Evolutionary conservation across 257 asterid genomes (phyloP), one percentile per base, ranked within the genome.

Genomic region (Nicotiana obtusifolia): DNA sequence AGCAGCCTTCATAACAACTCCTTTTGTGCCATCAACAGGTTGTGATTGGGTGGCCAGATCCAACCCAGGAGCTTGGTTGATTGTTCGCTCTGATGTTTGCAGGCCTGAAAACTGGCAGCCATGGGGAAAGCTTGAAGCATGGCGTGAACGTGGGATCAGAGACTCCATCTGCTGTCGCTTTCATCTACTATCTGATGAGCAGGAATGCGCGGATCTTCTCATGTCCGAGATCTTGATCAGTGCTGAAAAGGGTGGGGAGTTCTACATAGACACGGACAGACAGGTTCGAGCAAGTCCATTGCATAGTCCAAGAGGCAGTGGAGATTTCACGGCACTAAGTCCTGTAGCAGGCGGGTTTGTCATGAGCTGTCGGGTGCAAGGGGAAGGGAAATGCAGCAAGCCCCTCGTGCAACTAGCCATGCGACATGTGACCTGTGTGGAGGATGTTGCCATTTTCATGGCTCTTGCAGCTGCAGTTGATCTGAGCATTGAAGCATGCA

Each of bases 1-100:
- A 52, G 97, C 99, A 68, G 97, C 99, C 78, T 93, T 95, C 91
- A 95, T 95, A 81, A 90, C 93, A 17, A 95, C 98, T 76, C 99
- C 97, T 1, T 95, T 93, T 64, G 98, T 95, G 35, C 99, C 97
- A 4, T 90, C 97, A 84, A 85, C 97, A 47, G 97, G 99, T 73
- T 86, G 97, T 85, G 98, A 95, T 87, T 91, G 94, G 94, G 99
- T 93, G 64, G 92, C 98, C 0, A 91, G 89, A 82, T 93, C 99
- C 88, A 95, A 95, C 92, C 97, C 98, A n/a, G 97, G 99, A 84
- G 97, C 97, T 85, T 95, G 98, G 98, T 53, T 93, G 84, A 95
- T 93, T 2, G 97, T 91, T 84, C 90, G 92, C 2, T 97, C 97
- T 7, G 95, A 93, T 77, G 83, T 92, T 28, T 85, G 90, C 89